Conservation (phyloP, 441 rosid species). For the Euphorbia schlechtendalii region DNA sequence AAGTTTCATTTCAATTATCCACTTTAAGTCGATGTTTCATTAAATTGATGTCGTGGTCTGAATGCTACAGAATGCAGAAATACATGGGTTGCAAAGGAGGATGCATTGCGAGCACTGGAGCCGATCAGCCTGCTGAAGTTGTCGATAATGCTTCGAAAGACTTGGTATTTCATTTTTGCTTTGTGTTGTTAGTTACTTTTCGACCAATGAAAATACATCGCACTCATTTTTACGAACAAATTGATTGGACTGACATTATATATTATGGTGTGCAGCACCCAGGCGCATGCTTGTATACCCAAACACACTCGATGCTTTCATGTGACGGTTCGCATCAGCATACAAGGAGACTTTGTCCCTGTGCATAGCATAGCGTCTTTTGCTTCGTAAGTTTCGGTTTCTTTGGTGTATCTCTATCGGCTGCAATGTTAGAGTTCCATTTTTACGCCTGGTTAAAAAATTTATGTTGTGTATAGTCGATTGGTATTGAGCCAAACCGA, state of each 20-base stretch:
- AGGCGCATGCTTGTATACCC: constrained; percentile 83
- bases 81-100: constrained; percentile 83
- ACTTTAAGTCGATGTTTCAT: neutral
- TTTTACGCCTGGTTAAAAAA: neutral
- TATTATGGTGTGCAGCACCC: constrained; percentile 51
- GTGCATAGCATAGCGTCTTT: constrained; percentile 60
- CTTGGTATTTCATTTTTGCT: constrained; percentile 44
- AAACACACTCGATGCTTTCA: constrained; percentile 63
- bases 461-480: neutral
- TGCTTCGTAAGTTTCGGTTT: constrained; percentile 26
- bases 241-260: neutral
- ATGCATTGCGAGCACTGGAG: constrained; percentile 69
- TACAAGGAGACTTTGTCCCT: constrained; percentile 85
- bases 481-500: neutral
- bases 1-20: neutral
- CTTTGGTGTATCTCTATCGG: neutral
- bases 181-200: neutral
- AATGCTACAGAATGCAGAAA: constrained; percentile 53
- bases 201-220: neutral
- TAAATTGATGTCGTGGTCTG: constrained; percentile 1
- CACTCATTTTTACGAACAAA: too few species aligned
- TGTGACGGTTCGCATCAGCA: constrained; percentile 82
- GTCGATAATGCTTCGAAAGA: constrained; percentile 76
- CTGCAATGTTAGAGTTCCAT: neutral
- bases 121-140: constrained; percentile 97